A percentile compares a stretch with the other conserved stretches of the same genome.
phyloP scores from a whole-genome alignment of 257 asterid genomes.

The Solanum dulcamara region DNA sequence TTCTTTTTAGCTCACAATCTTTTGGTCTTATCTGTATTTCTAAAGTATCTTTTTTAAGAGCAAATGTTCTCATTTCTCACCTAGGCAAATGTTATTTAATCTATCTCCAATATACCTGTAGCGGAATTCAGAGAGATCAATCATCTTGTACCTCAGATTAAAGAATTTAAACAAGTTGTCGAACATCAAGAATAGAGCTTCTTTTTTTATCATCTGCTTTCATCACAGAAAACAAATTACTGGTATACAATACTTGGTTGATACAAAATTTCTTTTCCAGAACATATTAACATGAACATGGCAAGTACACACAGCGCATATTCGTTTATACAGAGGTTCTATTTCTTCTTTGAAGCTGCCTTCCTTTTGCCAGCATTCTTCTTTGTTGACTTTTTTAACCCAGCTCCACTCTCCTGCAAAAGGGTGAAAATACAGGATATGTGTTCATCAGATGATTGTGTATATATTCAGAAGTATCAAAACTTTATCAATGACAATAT shows the following conservation, averaged over 20 bases:
- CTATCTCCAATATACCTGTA: too few species aligned
- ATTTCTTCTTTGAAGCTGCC: constrained; percentile 33
- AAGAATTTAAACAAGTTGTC: neutral
- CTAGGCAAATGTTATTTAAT: too few species aligned
- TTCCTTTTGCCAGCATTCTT: constrained; percentile 35
- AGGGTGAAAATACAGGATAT: neutral
- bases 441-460: neutral
- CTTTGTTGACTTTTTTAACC: constrained; percentile 31
- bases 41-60: too few species aligned
- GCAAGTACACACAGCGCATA: neutral
- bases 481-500: neutral
- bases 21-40: too few species aligned
- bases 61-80: too few species aligned
- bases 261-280: neutral
- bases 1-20: too few species aligned
- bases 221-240: neutral
- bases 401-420: constrained; percentile 55
- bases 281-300: neutral
- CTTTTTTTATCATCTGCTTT: neutral
- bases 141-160: too few species aligned
- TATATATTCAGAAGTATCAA: neutral
- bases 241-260: neutral
- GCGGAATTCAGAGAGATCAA: neutral
- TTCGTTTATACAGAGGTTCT: neutral
- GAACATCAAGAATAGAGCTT: neutral